Conservation (phyloP, 192 early-diverging fungal species). For the Mortierella claussenii region DNA sequence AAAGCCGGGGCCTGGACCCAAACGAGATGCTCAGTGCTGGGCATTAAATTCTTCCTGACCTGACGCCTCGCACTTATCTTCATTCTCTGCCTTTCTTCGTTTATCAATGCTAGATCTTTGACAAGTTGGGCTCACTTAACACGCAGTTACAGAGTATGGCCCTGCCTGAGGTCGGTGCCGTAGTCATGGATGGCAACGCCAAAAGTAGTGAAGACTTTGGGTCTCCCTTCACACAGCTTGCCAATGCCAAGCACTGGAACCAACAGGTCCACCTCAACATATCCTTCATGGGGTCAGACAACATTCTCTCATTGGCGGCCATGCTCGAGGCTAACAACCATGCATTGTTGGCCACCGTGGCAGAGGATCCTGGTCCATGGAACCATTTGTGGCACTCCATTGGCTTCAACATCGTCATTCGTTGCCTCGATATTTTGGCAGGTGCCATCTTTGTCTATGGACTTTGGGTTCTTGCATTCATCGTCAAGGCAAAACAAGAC, state of each 20-base stretch:
- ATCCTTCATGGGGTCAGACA: conserved; percentile 29
- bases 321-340: conserved; percentile 4
- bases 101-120: conserved; percentile 31
- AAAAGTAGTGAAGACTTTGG: conserved; percentile 40
- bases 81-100: not conserved
- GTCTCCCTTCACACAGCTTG: conserved; percentile 41
- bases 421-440: conserved; percentile 28
- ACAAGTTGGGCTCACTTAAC: conserved; percentile 14
- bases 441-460: conserved; percentile 33
- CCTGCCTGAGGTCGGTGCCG: conserved; percentile 34
- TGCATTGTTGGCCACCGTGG: conserved; percentile 30
- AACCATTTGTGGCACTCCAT: conserved; percentile 32
- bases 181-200: conserved; percentile 46
- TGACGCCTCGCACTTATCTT: not conserved
- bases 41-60: too few relatives aligned
- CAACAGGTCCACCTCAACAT: conserved; percentile 25
- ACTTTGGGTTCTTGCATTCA: conserved; percentile 32
- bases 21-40: too few relatives aligned
- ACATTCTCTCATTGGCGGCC: conserved; percentile 1
- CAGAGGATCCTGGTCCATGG: conserved; percentile 30
- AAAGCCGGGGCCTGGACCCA: too few relatives aligned
- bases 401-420: conserved; percentile 37
- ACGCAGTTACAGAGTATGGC: conserved; percentile 15
- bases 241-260: conserved; percentile 37
- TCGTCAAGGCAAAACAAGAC: conserved; percentile 26